Evolutionary conservation across 768 basidiomycete genomes (phyloP).

Genomic region (Boletus rubescentipes): DNA sequence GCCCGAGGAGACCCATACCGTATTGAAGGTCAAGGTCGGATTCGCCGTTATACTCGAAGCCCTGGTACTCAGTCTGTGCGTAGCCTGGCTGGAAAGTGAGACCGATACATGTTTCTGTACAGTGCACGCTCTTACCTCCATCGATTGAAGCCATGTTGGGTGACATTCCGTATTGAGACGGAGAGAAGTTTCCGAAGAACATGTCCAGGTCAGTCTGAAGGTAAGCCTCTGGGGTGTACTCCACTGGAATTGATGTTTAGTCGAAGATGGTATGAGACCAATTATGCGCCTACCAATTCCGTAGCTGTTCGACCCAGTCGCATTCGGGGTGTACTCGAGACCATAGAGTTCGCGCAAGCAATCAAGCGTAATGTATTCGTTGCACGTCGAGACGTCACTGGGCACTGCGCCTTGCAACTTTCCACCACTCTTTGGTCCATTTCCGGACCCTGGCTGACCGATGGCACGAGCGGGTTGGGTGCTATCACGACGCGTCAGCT

Average conservation of each 20-base stretch:
- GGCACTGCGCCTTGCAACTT: constrained; percentile 1
- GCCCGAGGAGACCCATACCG: constrained; percentile 28
- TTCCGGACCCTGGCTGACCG: constrained; percentile 14
- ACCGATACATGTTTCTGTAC: neutral
- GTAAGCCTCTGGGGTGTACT: constrained; percentile 34
- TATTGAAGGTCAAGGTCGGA: constrained; percentile 35
- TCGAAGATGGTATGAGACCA: neutral
- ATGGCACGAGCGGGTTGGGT: constrained; percentile 11
- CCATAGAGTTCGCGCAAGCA: constrained; percentile 33
- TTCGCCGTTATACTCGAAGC: constrained; percentile 29
- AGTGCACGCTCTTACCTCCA: constrained; percentile 22
- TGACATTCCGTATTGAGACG: constrained; percentile 19
- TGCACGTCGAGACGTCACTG: constrained; percentile 20
- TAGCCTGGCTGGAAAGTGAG: constrained; percentile 19
- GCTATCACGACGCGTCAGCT: constrained; percentile 17
- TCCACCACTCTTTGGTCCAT: constrained; percentile 24
- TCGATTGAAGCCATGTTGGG: constrained; percentile 33
- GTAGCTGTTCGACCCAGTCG: constrained; percentile 1
- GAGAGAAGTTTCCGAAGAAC: constrained; percentile 31
- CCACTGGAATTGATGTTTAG: constrained; percentile 20
- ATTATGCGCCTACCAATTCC: constrained; percentile 19
- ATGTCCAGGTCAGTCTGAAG: constrained; percentile 29
- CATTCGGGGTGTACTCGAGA: constrained; percentile 12
- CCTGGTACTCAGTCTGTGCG: constrained; percentile 26
- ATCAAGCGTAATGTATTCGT: constrained; percentile 30